Base-by-base conservation (phyloP, 768 basidiomycete species). In the Lactifluus pinguis region DNA sequence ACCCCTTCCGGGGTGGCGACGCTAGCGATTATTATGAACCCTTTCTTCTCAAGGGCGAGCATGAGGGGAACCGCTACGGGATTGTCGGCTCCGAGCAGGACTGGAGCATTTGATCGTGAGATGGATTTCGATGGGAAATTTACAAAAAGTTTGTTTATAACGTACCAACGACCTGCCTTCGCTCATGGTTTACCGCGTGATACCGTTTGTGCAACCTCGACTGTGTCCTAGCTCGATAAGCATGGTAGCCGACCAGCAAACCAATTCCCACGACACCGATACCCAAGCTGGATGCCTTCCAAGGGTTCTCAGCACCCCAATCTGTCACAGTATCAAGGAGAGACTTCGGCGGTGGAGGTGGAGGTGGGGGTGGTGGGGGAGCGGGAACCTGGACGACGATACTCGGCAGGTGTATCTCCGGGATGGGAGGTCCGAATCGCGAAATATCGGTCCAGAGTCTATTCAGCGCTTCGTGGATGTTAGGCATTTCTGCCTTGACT, bases 11-110 rank as follows among this genome's bases (percentile, higher is more conserved):
- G 80, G 6, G 80, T 83, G 0, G 83, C 75, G 17, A 92, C 92
- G 62, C 87, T 93, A 4, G 85, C 77, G 63, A 95, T 83, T 41
- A 95, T 86, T 66, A 93, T 87, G 68, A 87, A 94, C 0, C 89
- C 92, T 62, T 84, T 81, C 68, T 76, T 79, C 73, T 92, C 89
- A 49, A 95, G 76, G 55, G 86, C 85, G 49, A 80, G 68, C 55
- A 93, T 84, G 45, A 94, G 72, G 8, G 88, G 83, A n/a, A 84
- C 76, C 7, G 83, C 90, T 53, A 85, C 75, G 0, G 86, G 81
- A 19, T 80, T 79, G 68, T 94, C 92, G 9, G 86, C 92, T 30
- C 93, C 92, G 44, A 93, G 79, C 30, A 93, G 79, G 41, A 93
- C 89, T 91, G 64, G 25, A 21, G 67, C 19, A 32, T 44, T 44